Conservation (phyloP, 768 basidiomycete genomes). For the Holtermanniella nyarrowii region DNA sequence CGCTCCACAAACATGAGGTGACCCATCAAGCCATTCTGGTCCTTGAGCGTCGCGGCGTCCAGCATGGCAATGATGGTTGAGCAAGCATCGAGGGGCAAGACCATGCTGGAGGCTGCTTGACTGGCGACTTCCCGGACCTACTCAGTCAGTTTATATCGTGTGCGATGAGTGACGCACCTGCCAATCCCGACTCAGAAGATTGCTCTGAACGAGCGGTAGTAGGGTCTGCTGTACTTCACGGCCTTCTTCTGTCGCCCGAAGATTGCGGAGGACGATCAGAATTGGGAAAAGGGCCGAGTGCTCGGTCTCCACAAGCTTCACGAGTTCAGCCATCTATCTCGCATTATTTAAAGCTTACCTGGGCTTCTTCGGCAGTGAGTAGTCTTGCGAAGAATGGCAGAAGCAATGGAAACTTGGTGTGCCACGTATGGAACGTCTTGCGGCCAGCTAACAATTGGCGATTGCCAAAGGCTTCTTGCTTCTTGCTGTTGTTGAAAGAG, state of each 20-base stretch:
- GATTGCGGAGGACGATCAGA: slow-evolving; percentile 29
- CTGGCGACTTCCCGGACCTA: slow-evolving; percentile 30
- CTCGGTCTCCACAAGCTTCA: background rate
- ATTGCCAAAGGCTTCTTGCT: slow-evolving; percentile 21
- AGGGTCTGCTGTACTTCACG: slow-evolving; percentile 11
- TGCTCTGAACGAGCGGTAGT: slow-evolving; percentile 8
- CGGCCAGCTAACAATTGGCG: slow-evolving; percentile 15
- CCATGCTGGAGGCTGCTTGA: slow-evolving; percentile 27
- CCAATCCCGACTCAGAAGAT: slow-evolving; percentile 20
- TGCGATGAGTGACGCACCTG: slow-evolving; percentile 10
- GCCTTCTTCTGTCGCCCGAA: slow-evolving; percentile 13
- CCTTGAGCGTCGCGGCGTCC: background rate
- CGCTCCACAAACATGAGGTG: background rate
- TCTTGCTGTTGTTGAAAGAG: slow-evolving; percentile 19
- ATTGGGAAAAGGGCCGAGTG: slow-evolving; percentile 34
- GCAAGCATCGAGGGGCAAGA: slow-evolving; percentile 5
- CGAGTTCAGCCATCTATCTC: background rate
- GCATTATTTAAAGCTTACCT: too few species aligned
- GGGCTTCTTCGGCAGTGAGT: slow-evolving; percentile 1
- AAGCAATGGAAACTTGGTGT: slow-evolving; percentile 23
- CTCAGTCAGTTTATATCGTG: background rate
- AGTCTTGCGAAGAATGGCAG: slow-evolving; percentile 16
- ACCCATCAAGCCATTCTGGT: background rate
- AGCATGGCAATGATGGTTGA: background rate
- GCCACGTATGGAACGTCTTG: slow-evolving; percentile 26